These are phyloP conservation scores for Tricholoma sp. DNA, from an alignment of 768 basidiomycete species.

Conservation along the genomic window DNA sequence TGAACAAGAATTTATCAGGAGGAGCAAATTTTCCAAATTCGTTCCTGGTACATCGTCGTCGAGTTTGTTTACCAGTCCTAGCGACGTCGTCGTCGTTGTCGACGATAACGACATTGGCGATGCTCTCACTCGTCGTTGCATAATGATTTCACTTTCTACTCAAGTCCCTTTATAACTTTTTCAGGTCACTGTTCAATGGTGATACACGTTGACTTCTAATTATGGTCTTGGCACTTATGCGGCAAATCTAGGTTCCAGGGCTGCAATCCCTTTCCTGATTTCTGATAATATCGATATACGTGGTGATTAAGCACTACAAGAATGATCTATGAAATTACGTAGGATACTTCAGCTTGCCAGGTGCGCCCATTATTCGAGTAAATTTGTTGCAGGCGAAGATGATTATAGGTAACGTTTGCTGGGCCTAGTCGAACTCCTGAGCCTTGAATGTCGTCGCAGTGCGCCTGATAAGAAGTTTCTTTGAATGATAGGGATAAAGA, in stretches of 20 bases:
- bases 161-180: no score
- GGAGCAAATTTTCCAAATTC: slow-evolving; percentile 9
- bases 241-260: no score
- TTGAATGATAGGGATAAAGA: not conserved
- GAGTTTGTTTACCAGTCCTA: not conserved
- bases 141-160: no score
- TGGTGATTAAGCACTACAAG: no score
- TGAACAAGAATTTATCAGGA: slow-evolving; percentile 15
- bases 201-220: no score
- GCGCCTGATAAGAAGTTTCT: not conserved
- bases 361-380: slow-evolving; percentile 6
- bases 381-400: slow-evolving; percentile 10
- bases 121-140: no score
- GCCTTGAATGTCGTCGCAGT: slow-evolving; percentile 5
- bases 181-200: no score
- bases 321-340: slow-evolving; percentile 4
- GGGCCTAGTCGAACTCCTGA: slow-evolving; percentile 4
- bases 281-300: no score
- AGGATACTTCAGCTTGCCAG: slow-evolving; percentile 12
- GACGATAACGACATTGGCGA: no score
- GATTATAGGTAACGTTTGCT: slow-evolving; percentile 7
- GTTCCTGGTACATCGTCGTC: slow-evolving; percentile 12
- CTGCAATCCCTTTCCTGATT: no score
- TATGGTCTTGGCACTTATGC: no score
- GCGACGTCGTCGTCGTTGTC: no score